Percentiles rank a stretch among this genome's conserved stretches.
Conservation (phyloP, 768 basidiomycete genomes). For the Trametes cingulata region DNA sequence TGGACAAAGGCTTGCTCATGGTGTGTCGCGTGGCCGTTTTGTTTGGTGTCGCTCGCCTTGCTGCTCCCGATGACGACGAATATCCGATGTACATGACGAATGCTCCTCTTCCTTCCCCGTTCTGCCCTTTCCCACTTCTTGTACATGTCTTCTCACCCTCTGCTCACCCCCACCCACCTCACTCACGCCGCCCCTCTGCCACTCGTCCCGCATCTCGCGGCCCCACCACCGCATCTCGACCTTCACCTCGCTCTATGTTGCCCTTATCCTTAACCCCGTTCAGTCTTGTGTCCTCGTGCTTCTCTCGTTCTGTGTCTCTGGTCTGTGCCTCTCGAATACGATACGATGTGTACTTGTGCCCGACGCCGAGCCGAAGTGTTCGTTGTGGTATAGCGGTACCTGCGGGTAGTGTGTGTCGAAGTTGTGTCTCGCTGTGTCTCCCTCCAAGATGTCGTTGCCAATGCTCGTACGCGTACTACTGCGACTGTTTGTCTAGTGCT, state of each 20-base stretch:
- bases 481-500: no score
- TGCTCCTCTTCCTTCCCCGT: background rate
- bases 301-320: background rate
- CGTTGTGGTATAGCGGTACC: background rate
- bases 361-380: no score
- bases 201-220: background rate
- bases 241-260: slow-evolving; percentile 3
- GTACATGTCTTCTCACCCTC: slow-evolving; percentile 1
- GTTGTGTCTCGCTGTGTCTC: background rate
- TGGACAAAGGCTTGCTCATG: slow-evolving; percentile 20
- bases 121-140: slow-evolving; percentile 3
- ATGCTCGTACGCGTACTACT: background rate
- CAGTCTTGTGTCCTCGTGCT: background rate
- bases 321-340: slow-evolving; percentile 1
- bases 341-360: slow-evolving; percentile 14
- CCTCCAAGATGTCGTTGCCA: background rate
- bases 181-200: background rate
- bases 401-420: background rate
- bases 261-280: slow-evolving; percentile 17
- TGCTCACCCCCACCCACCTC: background rate
- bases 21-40: slow-evolving; percentile 11
- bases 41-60: slow-evolving; percentile 1
- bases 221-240: background rate
- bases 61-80: slow-evolving; percentile 10
- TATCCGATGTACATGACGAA: slow-evolving; percentile 6